Base-by-base conservation (phyloP, 2,329 filamentous ascomycete genomes). In the Neophaeococcomyces mojaviensis region DNA sequence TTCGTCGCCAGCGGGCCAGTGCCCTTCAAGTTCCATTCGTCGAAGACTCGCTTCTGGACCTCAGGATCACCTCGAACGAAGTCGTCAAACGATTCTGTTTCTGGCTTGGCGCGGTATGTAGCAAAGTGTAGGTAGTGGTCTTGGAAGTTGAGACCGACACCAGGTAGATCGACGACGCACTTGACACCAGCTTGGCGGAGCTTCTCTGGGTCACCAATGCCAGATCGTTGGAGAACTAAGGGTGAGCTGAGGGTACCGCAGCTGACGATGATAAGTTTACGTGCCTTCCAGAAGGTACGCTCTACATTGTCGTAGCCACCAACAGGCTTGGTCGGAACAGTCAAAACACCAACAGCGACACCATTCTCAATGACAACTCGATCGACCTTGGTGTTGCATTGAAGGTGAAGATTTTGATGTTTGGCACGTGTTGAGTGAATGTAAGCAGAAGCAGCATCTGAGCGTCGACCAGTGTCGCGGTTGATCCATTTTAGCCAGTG, bases 401-500 rank as follows among this genome's bases (percentile, higher is more conserved):
- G 76, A 13, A 88, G 69, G 58, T 88, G 85, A 39, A 88, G 64
- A 60, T 88, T 88, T 52, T 74, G 72, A 61, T 86, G 72, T 32
- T 82, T 75, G 2, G 83, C 73, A 40, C 85, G 77, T 4, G 85
- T 89, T 44, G 81, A 79, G 64, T 90, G 86, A 49, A 90, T 72
- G 55, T 89, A 89, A 2, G 79, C 84, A 58, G 88, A 84, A 5
- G 85, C 85, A 44, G 81, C 83, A 65, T 89, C 85, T 49, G 80
- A 84, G 48, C 85, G 82, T 41, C 85, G 79, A 36, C 84, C 84
- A 24, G 64, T 67, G 39, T 68, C 67, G 39, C 70, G 76, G 59
- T 89, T 88, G 65, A 89, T 88, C 85, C 85, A 89, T 66, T 89
- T 88, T 46, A 89, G 68, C 85, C 85, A 89, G 54, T 88, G 84